Evolutionary conservation across 2,329 filamentous ascomycete genomes (phyloP), one percentile per base, ranked within the genome.

Genomic region (Colletotrichum theobromicola): DNA sequence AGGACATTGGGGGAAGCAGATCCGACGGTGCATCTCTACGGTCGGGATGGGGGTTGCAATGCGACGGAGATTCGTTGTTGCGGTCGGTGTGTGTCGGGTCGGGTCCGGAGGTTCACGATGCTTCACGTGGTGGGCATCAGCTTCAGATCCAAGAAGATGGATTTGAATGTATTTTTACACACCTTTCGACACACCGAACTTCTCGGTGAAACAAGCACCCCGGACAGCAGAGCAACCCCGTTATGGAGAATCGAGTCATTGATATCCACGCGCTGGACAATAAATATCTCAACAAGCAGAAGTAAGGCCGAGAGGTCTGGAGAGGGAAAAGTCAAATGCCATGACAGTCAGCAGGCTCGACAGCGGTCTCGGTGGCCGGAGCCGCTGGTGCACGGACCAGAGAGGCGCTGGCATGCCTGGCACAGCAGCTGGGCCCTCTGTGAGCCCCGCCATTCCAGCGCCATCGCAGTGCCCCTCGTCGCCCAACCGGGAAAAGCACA

Each of bases 291-390:
- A 74, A 60, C 62, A 34, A 63, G 55, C 42, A 53, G 30, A 35
- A 63, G 21, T 75, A 75, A 75, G 72, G 72, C 72, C 72, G 72
- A 75, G 63, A 72, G 18, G 65, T 72, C 46, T 72, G 55, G 34
- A 66, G 72, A 53, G 63, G 68, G 68, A 67, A 74, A 74, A 74
- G 68, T 58, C 46, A 67, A 74, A 74, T 72, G 55, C 62, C 72
- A 63, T 72, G 62, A 53, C 58, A 65, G 72, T 71, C 72, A 72
- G 67, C 70, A 64, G 60, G 37, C 46, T 61, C 18, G n/a, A 30
- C 50, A 46, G 57, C 67, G 57, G 30, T 70, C 21, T 69, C 67
- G 67, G 57, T 53, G 57, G 34, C n/a, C 42, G 18, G 30, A 65
- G 42, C 26, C 5, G 37, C 21, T 30, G 30, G 18, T 13, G 46